phyloP scores from a whole-genome alignment of 257 asterid genomes.

The Nicotiana paniculata region DNA sequence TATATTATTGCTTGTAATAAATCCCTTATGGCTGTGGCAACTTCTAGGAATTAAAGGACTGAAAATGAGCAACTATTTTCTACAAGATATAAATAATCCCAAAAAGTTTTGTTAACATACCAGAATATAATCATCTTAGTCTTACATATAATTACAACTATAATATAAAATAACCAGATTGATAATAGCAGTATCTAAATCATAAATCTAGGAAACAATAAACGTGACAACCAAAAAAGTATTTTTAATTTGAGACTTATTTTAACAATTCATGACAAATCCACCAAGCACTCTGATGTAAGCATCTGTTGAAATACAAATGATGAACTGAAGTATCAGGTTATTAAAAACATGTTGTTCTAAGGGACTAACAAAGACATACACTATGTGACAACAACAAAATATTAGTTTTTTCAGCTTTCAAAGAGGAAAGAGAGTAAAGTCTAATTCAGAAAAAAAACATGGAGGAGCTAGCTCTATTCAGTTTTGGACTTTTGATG shows the following conservation, averaged over 20 bases:
- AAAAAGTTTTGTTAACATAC: background rate
- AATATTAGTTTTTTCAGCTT: conserved; percentile 9
- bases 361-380: conserved; percentile 15
- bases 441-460: background rate
- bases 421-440: conserved; percentile 4
- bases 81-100: background rate
- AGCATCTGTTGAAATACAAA: background rate
- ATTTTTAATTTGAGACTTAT: background rate
- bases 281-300: background rate
- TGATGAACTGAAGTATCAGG: background rate
- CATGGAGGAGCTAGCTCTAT: background rate
- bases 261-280: background rate
- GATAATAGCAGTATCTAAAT: background rate
- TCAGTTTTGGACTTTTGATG: conserved; percentile 21
- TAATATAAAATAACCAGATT: background rate
- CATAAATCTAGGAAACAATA: background rate
- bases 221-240: background rate
- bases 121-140: too few species aligned
- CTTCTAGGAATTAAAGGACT: background rate
- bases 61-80: background rate
- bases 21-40: background rate
- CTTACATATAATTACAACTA: background rate
- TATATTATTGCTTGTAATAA: background rate
- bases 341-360: conserved; percentile 9
- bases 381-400: conserved; percentile 17